phyloP scores from a whole-genome alignment of 2,329 filamentous ascomycete species.

The Microdochium trichocladiopsis region DNA sequence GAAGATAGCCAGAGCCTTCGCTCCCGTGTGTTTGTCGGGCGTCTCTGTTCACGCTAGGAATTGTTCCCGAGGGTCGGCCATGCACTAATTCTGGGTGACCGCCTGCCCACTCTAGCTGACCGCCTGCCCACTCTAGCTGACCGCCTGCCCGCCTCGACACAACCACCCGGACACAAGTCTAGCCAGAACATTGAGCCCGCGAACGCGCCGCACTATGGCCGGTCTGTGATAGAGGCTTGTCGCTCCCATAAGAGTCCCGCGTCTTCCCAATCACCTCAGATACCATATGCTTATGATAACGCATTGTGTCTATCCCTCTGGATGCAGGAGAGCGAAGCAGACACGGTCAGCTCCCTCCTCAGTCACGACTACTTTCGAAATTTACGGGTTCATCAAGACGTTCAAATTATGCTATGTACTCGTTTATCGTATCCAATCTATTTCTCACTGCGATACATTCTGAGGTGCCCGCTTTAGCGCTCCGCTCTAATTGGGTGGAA shows the following conservation, averaged over 20 bases:
- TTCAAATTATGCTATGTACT: not conserved
- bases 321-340: not conserved
- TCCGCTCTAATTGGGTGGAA: not conserved
- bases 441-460: not conserved
- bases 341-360: not conserved
- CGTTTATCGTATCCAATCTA: not conserved
- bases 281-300: not conserved
- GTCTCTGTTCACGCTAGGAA: not conserved
- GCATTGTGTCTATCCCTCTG: not conserved
- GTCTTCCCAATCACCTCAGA: not conserved
- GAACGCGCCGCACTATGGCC: not conserved
- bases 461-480: not conserved
- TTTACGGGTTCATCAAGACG: not conserved
- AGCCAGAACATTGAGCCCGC: not conserved
- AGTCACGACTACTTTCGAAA: not conserved
- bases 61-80: not conserved
- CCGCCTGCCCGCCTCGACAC: not conserved
- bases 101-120: not conserved
- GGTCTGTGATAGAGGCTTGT: not conserved
- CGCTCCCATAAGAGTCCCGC: not conserved
- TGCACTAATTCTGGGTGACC: not conserved
- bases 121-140: not conserved
- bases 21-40: not conserved
- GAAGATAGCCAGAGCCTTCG: not conserved
- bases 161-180: not conserved